These are phyloP conservation scores for Zoysia pacifica DNA, from an alignment of 176 grass and related monocot genomes.

Conservation along the genomic window DNA sequence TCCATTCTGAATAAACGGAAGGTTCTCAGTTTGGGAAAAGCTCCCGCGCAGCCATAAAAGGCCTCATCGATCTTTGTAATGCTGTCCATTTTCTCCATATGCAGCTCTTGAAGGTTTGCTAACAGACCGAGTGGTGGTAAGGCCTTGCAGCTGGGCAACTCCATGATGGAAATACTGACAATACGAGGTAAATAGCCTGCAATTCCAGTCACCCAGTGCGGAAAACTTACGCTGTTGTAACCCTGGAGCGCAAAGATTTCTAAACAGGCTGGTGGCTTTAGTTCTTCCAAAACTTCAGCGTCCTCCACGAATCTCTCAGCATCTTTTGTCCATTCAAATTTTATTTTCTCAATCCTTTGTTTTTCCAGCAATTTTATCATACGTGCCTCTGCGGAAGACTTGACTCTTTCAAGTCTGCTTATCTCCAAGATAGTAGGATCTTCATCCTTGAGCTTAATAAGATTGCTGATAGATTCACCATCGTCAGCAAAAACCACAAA, in stretches of 20 bases:
- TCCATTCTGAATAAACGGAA: neutral
- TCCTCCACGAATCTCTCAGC: slow-evolving; percentile 14
- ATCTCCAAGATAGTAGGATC: neutral
- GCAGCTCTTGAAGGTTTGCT: neutral
- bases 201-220: neutral
- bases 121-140: slow-evolving; percentile 10
- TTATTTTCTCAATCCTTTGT: neutral
- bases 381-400: neutral
- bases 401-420: slow-evolving; percentile 16
- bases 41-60: neutral
- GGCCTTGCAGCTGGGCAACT: neutral
- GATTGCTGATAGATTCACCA: slow-evolving; percentile 5
- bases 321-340: neutral
- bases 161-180: neutral
- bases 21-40: neutral
- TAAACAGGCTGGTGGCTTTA: slow-evolving; percentile 1
- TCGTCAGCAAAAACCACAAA: neutral
- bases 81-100: neutral
- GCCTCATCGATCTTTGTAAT: neutral
- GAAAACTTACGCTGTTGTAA: neutral
- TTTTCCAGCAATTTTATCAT: neutral
- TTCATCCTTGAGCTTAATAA: neutral
- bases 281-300: neutral
- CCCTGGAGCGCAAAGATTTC: neutral
- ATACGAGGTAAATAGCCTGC: neutral